Evolutionary conservation across 768 basidiomycete species (phyloP).

Genomic region (Phaeotremella fagi): DNA sequence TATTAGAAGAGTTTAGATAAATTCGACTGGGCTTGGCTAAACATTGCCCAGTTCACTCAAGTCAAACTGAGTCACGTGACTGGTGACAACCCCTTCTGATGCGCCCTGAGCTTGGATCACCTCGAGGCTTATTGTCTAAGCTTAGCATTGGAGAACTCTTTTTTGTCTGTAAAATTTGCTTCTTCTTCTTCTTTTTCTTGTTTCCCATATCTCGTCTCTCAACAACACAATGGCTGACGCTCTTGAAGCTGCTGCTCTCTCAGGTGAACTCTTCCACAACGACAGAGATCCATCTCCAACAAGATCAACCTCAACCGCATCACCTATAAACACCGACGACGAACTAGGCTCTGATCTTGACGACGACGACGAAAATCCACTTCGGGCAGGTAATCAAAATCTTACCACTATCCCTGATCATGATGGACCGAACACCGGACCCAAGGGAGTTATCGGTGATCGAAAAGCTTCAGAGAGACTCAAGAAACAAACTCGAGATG

Average conservation of each 20-base stretch:
- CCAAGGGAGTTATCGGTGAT: slow-evolving; percentile 35
- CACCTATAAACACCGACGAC: slow-evolving; percentile 26
- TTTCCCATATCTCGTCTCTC: neutral
- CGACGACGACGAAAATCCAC: neutral
- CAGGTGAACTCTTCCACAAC: slow-evolving; percentile 20
- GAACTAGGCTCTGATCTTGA: slow-evolving; percentile 16
- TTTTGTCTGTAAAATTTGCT: too few relatives aligned
- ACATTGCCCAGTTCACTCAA: too few relatives aligned
- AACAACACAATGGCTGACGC: slow-evolving; percentile 4
- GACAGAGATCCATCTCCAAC: slow-evolving; percentile 13
- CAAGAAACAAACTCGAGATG: neutral
- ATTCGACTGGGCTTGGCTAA: too few relatives aligned
- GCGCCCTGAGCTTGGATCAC: too few relatives aligned
- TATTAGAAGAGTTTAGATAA: too few relatives aligned
- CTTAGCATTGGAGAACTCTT: too few relatives aligned
- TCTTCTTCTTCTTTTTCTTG: neutral
- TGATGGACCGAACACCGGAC: slow-evolving; percentile 27
- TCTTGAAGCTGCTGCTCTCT: slow-evolving; percentile 23
- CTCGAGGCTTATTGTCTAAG: too few relatives aligned
- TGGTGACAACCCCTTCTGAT: too few relatives aligned
- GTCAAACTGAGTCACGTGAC: too few relatives aligned
- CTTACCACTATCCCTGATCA: neutral
- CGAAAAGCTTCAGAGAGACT: slow-evolving; percentile 6
- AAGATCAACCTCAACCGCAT: slow-evolving; percentile 15
- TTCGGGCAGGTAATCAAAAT: neutral